phyloP scores from a whole-genome alignment of 225 moss, liverwort and hornwort species.

The Neckera pumila region DNA sequence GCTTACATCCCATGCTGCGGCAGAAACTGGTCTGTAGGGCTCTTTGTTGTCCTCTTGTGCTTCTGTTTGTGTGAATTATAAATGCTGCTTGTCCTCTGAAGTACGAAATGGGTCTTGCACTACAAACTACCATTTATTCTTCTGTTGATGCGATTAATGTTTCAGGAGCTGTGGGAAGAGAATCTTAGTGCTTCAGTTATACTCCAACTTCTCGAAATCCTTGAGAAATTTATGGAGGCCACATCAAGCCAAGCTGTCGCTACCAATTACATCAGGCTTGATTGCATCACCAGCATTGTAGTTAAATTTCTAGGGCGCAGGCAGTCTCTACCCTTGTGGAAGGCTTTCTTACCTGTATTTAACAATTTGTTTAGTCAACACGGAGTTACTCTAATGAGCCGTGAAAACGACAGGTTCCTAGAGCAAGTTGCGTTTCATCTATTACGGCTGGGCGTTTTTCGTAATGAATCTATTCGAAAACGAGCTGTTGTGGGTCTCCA shows the following conservation, averaged over 20 bases:
- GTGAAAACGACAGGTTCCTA: conserved; percentile 69
- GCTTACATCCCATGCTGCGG: conserved; percentile 81
- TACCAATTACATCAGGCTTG: conserved; percentile 85
- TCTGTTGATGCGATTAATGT: neutral
- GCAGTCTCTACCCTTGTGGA: conserved; percentile 78
- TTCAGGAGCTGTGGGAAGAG: conserved; percentile 92
- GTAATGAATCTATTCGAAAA: conserved; percentile 95
- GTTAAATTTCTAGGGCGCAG: conserved; percentile 86
- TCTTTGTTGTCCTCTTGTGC: neutral
- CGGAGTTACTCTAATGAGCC: conserved; percentile 88
- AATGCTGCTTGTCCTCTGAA: neutral
- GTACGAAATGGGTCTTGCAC: neutral
- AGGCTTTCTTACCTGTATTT: conserved; percentile 59
- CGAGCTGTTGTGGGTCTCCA: conserved; percentile 96
- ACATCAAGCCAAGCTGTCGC: conserved; percentile 63
- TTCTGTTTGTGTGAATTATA: neutral
- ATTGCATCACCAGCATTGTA: conserved; percentile 88
- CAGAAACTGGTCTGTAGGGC: conserved; percentile 74
- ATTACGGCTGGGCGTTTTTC: conserved; percentile 84
- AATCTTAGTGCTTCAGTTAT: conserved; percentile 92
- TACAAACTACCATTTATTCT: neutral
- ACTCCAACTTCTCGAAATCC: conserved; percentile 80
- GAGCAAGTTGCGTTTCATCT: conserved; percentile 84
- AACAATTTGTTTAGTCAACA: conserved; percentile 71
- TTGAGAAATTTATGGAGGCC: conserved; percentile 86